Percentiles rank a stretch among this genome's conserved stretches.
These are phyloP conservation scores for Nadsonia starkeyi-henricii DNA, from an alignment of 1,139 yeast species.

Conservation along the genomic window DNA sequence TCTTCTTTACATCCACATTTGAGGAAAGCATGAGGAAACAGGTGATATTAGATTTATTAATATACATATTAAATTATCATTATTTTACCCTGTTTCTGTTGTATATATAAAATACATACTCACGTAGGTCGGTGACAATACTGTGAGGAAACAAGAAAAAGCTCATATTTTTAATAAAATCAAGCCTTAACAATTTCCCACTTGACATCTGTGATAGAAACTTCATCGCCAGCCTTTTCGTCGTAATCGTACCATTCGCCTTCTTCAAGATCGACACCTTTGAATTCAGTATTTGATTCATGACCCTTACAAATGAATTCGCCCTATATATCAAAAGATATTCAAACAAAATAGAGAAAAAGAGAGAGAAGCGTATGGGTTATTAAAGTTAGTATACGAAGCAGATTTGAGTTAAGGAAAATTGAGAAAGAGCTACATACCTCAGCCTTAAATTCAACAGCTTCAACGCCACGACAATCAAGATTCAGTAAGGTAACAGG, in stretches of 20 bases:
- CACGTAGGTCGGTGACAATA: not conserved
- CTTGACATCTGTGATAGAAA: slow-evolving; percentile 55
- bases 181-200: slow-evolving; percentile 36
- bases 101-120: no score
- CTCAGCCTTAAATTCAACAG: slow-evolving; percentile 51
- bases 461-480: slow-evolving; percentile 77
- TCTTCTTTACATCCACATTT: not conserved
- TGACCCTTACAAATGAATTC: slow-evolving; percentile 47
- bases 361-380: slow-evolving; percentile 3
- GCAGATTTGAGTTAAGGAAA: no score
- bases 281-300: slow-evolving; percentile 38
- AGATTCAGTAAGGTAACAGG: slow-evolving; percentile 43
- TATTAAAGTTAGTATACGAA: no score
- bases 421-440: slow-evolving; percentile 10
- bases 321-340: slow-evolving; percentile 25
- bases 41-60: not conserved
- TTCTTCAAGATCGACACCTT: slow-evolving; percentile 59
- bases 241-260: slow-evolving; percentile 95
- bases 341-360: not conserved
- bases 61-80: no score
- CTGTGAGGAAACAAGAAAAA: not conserved
- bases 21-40: not conserved
- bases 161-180: not conserved
- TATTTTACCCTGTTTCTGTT: no score
- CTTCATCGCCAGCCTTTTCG: slow-evolving; percentile 69